Evolutionary conservation across 257 asterid species (phyloP).

Genomic region (Buddleja alternifolia): DNA sequence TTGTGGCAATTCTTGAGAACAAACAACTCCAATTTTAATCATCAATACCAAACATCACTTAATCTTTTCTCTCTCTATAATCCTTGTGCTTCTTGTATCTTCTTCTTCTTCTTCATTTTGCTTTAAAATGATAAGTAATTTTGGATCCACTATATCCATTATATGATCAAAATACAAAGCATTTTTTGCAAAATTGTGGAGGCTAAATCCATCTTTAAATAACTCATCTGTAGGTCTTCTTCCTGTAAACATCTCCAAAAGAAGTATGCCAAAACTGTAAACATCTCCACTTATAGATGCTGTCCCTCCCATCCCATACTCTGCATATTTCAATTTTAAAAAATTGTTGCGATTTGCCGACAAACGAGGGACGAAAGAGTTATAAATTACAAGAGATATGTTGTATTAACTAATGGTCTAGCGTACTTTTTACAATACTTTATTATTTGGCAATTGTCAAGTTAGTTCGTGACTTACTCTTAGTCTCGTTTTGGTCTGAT

Average conservation of each 20-base stretch:
- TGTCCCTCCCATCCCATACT: conserved; percentile 37
- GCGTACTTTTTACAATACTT: no score
- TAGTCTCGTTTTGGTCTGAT: no score
- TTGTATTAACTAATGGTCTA: no score
- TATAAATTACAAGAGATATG: no score
- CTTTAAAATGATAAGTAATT: not conserved
- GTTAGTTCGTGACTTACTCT: no score
- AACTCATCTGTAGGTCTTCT: conserved; percentile 33
- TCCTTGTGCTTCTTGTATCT: not conserved
- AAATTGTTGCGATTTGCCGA: no score
- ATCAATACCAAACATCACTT: not conserved
- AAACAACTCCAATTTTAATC: conserved; percentile 24
- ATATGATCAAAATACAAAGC: not conserved
- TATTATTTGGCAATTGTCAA: no score
- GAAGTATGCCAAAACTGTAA: conserved; percentile 31
- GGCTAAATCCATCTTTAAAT: conserved; percentile 30
- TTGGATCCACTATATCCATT: conserved; percentile 21
- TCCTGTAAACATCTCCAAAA: conserved; percentile 39
- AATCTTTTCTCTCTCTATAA: not conserved
- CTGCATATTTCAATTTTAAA: conserved; percentile 21
- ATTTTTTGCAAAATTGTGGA: conserved; percentile 20
- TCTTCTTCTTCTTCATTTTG: not conserved
- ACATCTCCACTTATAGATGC: conserved; percentile 35
- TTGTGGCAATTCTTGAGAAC: conserved; percentile 25
- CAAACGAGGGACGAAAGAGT: no score